phyloP scores from a whole-genome alignment of 2,329 filamentous ascomycete genomes.

The Monosporascus sp. region DNA sequence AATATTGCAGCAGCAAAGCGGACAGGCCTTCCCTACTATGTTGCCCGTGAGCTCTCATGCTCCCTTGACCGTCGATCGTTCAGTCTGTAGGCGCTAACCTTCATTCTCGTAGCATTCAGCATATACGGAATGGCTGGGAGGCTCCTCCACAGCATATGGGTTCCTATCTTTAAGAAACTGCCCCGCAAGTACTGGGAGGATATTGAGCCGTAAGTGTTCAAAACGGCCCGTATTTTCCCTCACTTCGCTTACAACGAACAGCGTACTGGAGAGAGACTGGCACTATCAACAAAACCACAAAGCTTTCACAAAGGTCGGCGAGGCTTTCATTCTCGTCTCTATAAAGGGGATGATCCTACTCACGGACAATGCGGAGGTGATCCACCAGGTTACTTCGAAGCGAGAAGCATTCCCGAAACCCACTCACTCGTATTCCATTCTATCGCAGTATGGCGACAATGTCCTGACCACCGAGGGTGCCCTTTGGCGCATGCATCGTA shows the following conservation, averaged over 20 bases:
- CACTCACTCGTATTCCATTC: conserved; percentile 49
- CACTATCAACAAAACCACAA: conserved; percentile 49
- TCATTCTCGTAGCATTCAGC: conserved; percentile 33
- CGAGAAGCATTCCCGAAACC: conserved; percentile 70
- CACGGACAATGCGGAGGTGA: conserved; percentile 58
- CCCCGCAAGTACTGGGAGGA: conserved; percentile 50
- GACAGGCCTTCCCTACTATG: conserved; percentile 46
- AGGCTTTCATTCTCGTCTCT: conserved; percentile 60
- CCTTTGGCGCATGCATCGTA: conserved; percentile 68
- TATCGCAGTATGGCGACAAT: conserved; percentile 66
- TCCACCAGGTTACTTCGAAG: conserved; percentile 59
- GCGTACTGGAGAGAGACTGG: conserved; percentile 52
- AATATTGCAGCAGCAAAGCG: conserved; percentile 46
- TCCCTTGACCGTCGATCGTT: neutral
- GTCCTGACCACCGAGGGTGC: conserved; percentile 64
- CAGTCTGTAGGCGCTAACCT: conserved; percentile 4
- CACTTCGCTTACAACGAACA: conserved; percentile 29
- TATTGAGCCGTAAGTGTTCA: conserved; percentile 52
- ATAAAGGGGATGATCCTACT: conserved; percentile 48
- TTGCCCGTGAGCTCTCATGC: conserved; percentile 40
- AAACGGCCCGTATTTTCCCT: neutral
- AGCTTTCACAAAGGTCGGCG: conserved; percentile 54
- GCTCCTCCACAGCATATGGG: conserved; percentile 46
- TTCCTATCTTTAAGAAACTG: conserved; percentile 49
- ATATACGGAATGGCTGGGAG: conserved; percentile 51